Conservation (phyloP, 73 alveolate genomes). For the Paramecium tetraurelia region DNA sequence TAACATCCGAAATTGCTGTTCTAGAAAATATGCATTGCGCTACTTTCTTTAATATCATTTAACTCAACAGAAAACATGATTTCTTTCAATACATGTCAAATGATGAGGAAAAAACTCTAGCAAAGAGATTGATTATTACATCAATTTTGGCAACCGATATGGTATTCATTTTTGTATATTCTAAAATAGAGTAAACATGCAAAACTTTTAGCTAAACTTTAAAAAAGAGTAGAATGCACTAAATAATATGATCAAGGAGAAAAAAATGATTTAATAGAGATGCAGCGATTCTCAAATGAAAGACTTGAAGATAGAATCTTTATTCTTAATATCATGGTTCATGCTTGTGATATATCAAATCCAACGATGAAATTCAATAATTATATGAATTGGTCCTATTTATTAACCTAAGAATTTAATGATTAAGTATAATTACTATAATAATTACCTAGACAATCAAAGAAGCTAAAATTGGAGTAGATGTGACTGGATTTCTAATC, state of each 20-base stretch:
- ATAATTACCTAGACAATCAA: constrained; percentile 40
- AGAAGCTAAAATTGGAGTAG: constrained; percentile 58
- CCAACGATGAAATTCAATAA: constrained; percentile 49
- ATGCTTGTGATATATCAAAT: constrained; percentile 63
- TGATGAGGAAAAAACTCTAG: constrained; percentile 10
- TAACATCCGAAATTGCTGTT: constrained; percentile 53
- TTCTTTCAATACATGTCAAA: constrained; percentile 17
- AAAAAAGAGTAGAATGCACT: constrained; percentile 56
- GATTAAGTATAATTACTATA: constrained; percentile 39
- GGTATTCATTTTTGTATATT: neutral
- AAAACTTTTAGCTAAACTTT: constrained; percentile 9
- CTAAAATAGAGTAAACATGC: constrained; percentile 37
- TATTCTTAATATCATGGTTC: constrained; percentile 56
- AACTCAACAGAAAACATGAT: constrained; percentile 44
- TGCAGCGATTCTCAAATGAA: constrained; percentile 34
- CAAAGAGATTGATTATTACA: constrained; percentile 54
- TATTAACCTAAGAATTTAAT: constrained; percentile 48
- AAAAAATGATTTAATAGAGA: constrained; percentile 33
- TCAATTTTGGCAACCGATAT: constrained; percentile 58
- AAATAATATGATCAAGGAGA: neutral
- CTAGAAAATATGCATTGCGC: constrained; percentile 61
- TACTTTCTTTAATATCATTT: constrained; percentile 54
- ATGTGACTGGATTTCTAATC: constrained; percentile 45
- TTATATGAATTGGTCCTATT: constrained; percentile 64
- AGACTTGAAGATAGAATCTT: constrained; percentile 47